Percentiles rank a stretch among this genome's conserved stretches.
Conservation (phyloP, 176 grass and related monocot species). For the Zoysia japonica region DNA sequence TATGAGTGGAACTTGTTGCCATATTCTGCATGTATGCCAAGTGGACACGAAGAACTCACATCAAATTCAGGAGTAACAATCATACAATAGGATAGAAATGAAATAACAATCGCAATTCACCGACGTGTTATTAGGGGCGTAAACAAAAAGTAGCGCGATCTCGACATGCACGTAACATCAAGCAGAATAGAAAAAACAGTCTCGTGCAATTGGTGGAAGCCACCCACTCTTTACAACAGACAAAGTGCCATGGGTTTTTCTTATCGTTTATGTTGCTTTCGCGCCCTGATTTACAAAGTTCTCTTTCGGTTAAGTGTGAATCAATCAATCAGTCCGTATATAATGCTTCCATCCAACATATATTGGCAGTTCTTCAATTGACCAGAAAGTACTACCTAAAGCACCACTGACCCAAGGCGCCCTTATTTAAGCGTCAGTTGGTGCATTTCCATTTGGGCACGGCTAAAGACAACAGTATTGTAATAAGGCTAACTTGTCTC, state of each 20-base stretch:
- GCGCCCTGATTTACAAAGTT: constrained; percentile 39
- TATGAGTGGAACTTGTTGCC: constrained; percentile 44
- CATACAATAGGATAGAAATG: background rate
- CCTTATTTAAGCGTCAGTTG: constrained; percentile 37
- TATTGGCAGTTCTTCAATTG: constrained; percentile 46
- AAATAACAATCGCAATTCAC: constrained; percentile 7
- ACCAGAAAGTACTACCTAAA: constrained; percentile 44
- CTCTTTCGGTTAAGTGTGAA: constrained; percentile 39
- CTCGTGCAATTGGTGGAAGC: constrained; percentile 51
- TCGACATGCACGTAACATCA: constrained; percentile 49
- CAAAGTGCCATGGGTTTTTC: constrained; percentile 27
- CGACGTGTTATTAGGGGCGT: background rate
- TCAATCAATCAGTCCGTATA: constrained; percentile 26
- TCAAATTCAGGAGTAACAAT: constrained; percentile 8
- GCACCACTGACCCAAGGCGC: constrained; percentile 32
- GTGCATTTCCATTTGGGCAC: constrained; percentile 24
- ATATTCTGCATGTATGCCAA: constrained; percentile 62
- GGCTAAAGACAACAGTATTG: constrained; percentile 37
- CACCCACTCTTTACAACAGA: constrained; percentile 52
- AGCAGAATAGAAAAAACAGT: constrained; percentile 38
- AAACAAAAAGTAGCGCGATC: constrained; percentile 21
- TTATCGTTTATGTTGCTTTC: constrained; percentile 51
- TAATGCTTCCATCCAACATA: constrained; percentile 25
- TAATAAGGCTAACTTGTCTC: constrained; percentile 33
- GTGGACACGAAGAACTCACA: background rate